Conservation (phyloP, 2,329 filamentous ascomycete species). For the Sporothrix humicola region DNA sequence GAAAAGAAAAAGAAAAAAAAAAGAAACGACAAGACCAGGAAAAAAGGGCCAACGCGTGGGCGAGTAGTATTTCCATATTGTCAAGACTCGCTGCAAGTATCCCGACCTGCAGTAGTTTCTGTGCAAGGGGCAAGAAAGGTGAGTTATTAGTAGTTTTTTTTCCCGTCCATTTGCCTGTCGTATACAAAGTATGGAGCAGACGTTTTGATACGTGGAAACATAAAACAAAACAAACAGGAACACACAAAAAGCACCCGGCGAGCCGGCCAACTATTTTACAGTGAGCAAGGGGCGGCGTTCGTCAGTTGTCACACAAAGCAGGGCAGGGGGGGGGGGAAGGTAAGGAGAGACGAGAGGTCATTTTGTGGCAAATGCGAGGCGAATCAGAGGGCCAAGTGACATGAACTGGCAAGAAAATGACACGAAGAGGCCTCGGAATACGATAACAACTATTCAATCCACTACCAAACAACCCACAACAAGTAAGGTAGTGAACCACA, state of each 20-base stretch:
- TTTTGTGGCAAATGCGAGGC: slow-evolving; percentile 19
- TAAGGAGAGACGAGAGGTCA: too few relatives aligned
- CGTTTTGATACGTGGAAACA: slow-evolving; percentile 7
- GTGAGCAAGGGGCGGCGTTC: background rate
- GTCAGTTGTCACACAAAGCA: too few relatives aligned
- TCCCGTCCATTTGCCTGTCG: too few relatives aligned
- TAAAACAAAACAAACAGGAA: background rate
- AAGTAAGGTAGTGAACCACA: background rate
- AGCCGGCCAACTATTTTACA: background rate
- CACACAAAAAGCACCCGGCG: background rate
- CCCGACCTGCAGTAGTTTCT: slow-evolving; percentile 14
- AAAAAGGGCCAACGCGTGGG: background rate
- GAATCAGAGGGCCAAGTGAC: slow-evolving; percentile 2
- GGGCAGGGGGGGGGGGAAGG: too few relatives aligned
- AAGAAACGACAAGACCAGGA: background rate
- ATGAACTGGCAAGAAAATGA: background rate
- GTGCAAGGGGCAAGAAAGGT: slow-evolving; percentile 9
- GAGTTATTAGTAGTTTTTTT: background rate
- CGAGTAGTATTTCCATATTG: background rate
- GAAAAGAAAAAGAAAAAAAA: too few relatives aligned
- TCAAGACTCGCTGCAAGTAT: background rate
- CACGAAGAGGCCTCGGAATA: background rate
- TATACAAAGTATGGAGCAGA: background rate
- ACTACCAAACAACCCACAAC: too few relatives aligned
- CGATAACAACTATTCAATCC: background rate